A percentile compares a stretch with the other conserved stretches of the same genome.
These are phyloP conservation scores for Cinnamomum micranthum DNA, from an alignment of 164 flowering plant genomes.

Conservation along the genomic window DNA sequence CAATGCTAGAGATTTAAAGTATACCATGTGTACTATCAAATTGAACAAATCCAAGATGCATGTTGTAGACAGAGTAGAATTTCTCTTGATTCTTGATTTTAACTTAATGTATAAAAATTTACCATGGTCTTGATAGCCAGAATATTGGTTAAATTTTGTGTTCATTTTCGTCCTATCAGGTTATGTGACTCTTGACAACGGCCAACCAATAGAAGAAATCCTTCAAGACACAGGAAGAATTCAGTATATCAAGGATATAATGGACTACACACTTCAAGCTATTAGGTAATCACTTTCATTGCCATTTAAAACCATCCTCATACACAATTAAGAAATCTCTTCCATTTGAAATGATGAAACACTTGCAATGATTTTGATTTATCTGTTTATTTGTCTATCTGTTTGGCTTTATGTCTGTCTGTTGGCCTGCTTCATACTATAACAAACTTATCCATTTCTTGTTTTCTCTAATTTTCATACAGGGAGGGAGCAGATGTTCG, in stretches of 20 bases:
- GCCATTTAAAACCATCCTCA: not conserved
- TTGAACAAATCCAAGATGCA: too few species aligned
- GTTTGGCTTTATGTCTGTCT: not conserved
- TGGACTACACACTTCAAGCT: conserved; percentile 18
- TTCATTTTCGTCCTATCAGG: conserved; percentile 10
- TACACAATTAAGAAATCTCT: not conserved
- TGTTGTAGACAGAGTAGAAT: too few species aligned
- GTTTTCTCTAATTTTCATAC: not conserved
- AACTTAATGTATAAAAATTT: too few species aligned
- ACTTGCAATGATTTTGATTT: not conserved
- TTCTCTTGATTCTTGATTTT: too few species aligned
- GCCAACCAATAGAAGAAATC: conserved; percentile 14
- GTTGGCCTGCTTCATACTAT: not conserved
- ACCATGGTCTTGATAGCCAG: too few species aligned
- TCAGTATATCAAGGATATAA: conserved; percentile 17
- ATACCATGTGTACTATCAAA: too few species aligned
- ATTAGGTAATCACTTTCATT: conserved; percentile 15
- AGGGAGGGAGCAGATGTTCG: conserved; percentile 18
- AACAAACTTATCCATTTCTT: not conserved
- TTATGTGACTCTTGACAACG: conserved; percentile 21
- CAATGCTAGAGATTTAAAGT: too few species aligned
- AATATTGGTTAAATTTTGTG: too few species aligned
- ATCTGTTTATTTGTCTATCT: not conserved
- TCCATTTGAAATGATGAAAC: not conserved
- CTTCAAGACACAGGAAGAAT: conserved; percentile 22